A percentile compares a stretch with the other conserved stretches of the same genome.
Conservation (phyloP, 148 eudicot genomes). For the Camellia granthamiana region DNA sequence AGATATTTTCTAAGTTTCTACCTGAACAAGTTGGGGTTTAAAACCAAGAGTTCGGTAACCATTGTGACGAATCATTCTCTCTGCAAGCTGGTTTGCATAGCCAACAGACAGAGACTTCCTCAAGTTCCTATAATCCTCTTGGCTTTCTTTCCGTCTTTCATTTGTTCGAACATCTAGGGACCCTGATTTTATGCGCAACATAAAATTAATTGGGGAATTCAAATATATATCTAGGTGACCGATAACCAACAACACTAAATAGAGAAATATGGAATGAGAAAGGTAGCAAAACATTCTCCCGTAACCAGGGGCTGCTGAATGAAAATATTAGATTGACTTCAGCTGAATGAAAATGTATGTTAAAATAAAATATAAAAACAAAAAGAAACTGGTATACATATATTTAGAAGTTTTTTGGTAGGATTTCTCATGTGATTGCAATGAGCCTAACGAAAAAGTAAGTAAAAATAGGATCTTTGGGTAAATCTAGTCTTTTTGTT, state of each 20-base stretch:
- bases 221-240: background rate
- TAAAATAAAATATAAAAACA: no score
- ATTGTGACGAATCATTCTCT: slow-evolving; percentile 89
- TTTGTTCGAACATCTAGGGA: slow-evolving; percentile 63
- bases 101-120: slow-evolving; percentile 84
- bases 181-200: slow-evolving; percentile 30
- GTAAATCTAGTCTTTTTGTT: no score
- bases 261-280: background rate
- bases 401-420: no score
- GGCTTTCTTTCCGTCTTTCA: slow-evolving; percentile 50
- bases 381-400: no score
- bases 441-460: no score
- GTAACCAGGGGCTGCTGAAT: background rate
- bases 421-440: no score
- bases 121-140: slow-evolving; percentile 58
- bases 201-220: background rate
- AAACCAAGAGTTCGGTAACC: slow-evolving; percentile 86
- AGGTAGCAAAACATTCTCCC: background rate
- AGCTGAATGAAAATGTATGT: no score
- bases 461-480: no score
- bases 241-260: background rate
- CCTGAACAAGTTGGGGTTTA: slow-evolving; percentile 88
- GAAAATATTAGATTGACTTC: no score
- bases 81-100: slow-evolving; percentile 93
- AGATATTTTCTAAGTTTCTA: slow-evolving; percentile 16